phyloP scores from a whole-genome alignment of 2,329 filamentous ascomycete genomes.

The Clonostachys sp. region DNA sequence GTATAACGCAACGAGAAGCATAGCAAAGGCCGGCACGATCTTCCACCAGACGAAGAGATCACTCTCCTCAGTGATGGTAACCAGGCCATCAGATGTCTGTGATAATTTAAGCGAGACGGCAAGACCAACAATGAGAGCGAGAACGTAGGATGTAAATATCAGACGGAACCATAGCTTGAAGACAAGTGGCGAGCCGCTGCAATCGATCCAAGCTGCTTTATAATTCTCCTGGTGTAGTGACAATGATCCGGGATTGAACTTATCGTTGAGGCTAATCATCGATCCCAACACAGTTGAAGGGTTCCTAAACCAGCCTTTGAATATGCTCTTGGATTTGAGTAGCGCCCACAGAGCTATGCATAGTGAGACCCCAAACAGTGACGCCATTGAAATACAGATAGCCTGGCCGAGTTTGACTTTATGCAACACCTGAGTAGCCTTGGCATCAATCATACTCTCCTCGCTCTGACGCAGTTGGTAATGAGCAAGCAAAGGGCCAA shows the following conservation, averaged over 20 bases:
- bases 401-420: too few relatives aligned
- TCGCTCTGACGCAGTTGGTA: too few relatives aligned
- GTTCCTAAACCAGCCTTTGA: not conserved
- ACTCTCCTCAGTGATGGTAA: not conserved
- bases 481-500: too few relatives aligned
- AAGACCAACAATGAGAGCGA: not conserved
- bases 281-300: not conserved
- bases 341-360: too few relatives aligned
- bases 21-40: not conserved
- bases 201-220: not conserved
- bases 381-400: too few relatives aligned
- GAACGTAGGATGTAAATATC: not conserved
- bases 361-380: too few relatives aligned
- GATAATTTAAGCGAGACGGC: not conserved
- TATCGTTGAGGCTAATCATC: not conserved
- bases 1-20: not conserved
- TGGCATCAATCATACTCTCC: too few relatives aligned
- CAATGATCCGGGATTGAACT: not conserved
- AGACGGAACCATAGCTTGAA: not conserved
- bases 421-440: too few relatives aligned
- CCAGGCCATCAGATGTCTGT: not conserved
- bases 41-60: not conserved
- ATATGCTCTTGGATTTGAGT: not conserved
- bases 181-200: not conserved
- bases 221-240: not conserved